Evolutionary conservation across 73 alveolate species (phyloP).

Genomic region (Halteria grandinella): DNA sequence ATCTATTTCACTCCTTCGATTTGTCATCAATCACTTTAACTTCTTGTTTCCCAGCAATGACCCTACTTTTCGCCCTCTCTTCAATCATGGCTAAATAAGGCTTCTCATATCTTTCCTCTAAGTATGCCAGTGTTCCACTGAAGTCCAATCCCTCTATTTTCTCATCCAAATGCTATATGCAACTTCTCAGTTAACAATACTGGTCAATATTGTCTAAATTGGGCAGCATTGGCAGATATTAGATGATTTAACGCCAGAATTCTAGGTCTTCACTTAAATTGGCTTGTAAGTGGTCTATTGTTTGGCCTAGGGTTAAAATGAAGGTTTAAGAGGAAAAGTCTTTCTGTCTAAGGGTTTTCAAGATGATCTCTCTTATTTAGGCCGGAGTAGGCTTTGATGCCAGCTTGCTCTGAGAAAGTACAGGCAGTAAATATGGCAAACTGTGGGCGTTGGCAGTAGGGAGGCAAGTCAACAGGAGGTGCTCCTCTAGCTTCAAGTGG

Average conservation of each 20-base stretch:
- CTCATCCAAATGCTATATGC: not conserved
- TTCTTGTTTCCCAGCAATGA: too few relatives aligned
- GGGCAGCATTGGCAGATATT: constrained; percentile 29
- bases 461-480: not conserved
- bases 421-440: constrained; percentile 24
- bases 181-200: not conserved
- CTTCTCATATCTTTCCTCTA: constrained; percentile 21
- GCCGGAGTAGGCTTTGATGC: not conserved
- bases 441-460: constrained; percentile 1
- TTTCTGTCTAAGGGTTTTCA: constrained; percentile 16
- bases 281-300: not conserved
- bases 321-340: constrained; percentile 16
- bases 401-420: not conserved
- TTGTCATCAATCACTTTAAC: too few relatives aligned
- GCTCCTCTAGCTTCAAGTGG: not conserved
- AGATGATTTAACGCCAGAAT: constrained; percentile 9
- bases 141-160: constrained; percentile 24
- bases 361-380: constrained; percentile 19
- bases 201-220: not conserved
- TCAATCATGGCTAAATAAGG: too few relatives aligned
- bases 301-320: constrained; percentile 6
- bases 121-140: not conserved
- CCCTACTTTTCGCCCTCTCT: too few relatives aligned
- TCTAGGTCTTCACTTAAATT: constrained; percentile 20
- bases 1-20: too few relatives aligned